Percentiles rank a stretch among this genome's conserved stretches.
These are phyloP conservation scores for Cladosporium halotolerans DNA, from an alignment of 2,329 filamentous ascomycete genomes.

Conservation along the genomic window DNA sequence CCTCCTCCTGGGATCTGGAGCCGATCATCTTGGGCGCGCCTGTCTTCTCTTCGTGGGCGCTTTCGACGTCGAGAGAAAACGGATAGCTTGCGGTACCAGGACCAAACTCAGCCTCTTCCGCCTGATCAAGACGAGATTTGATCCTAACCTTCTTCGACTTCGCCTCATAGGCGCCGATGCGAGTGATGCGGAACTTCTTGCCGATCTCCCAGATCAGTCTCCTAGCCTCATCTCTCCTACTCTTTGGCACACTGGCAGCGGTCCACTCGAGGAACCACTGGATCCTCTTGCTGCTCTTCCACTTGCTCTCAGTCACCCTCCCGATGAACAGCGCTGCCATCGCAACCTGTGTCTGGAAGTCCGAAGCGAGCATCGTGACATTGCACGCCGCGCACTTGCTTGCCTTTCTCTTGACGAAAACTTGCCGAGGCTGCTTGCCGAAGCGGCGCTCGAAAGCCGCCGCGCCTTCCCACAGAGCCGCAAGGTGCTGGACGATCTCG, in stretches of 20 bases:
- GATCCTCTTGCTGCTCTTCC: conserved; percentile 23
- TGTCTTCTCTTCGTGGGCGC: conserved; percentile 1
- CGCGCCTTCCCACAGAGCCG: conserved; percentile 15
- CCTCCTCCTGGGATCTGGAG: background rate
- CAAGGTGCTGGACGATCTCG: conserved; percentile 10
- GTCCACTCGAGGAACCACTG: conserved; percentile 13
- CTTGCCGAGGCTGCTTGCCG: background rate
- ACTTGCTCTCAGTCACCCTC: conserved; percentile 17
- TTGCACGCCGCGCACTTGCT: conserved; percentile 22
- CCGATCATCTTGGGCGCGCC: conserved; percentile 2
- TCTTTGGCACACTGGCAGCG: background rate
- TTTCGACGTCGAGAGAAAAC: conserved; percentile 7
- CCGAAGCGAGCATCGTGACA: conserved; percentile 9
- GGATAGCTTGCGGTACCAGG: conserved; percentile 6
- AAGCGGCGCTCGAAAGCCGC: conserved; percentile 10
- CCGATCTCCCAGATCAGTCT: conserved; percentile 7
- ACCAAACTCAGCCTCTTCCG: conserved; percentile 1
- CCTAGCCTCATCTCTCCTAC: background rate
- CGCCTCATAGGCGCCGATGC: conserved; percentile 3
- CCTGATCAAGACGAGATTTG: background rate
- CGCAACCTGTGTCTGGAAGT: conserved; percentile 14
- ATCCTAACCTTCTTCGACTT: background rate
- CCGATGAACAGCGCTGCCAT: conserved; percentile 22
- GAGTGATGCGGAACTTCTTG: conserved; percentile 4
- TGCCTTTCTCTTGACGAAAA: background rate